Evolutionary conservation across 805 yeast species (phyloP), one percentile per base, ranked within the genome.

Genomic region (Sporopachydermia lactativora): DNA sequence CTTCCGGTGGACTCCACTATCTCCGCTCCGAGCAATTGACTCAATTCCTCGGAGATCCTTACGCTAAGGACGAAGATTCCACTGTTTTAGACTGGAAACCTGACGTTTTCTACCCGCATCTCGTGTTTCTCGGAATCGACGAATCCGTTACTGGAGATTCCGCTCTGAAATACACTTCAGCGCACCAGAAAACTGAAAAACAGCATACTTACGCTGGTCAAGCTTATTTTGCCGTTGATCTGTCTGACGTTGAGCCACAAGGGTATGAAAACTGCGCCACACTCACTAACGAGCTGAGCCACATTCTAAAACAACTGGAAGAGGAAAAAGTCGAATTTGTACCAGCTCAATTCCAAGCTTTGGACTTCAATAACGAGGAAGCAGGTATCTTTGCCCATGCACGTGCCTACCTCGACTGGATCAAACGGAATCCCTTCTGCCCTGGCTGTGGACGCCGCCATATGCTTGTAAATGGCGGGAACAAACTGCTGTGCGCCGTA

Each of bases 331-430:
- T 34, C 31, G 44, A 55, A 17, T 53, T 57, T 37, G 67, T 54
- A 48, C 62, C n/a, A 48, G 51, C 35, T 55, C 67, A 4, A 51
- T 52, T 66, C 42, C 55, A 57, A 6, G 62, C 65, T 42, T 50
- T 53, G 35, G 46, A 50, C 31, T 45, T 42, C 15, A 5, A 8
- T n/a, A 36, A 36, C 37, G 45, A 42, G 13, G 81, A 79, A 40
- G 80, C 85, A 0, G 73, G 84, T 2, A 54, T 85, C 16, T 78
- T 73, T 47, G 78, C 94, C 2, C 92, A 88, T 52, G 89, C 83
- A 0, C 74, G 79, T 43, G 84, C 81, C 77, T 81, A 76, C 53
- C 52, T 86, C 41, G 95, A 88, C 57, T 89, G 96, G 96, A 64
- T 82, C 38, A 57, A 61, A 41, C 73, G 84, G 40, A 81, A 81